Evolutionary conservation across 192 early-diverging fungal species (phyloP).

Genomic region (Oehlia diaphana): DNA sequence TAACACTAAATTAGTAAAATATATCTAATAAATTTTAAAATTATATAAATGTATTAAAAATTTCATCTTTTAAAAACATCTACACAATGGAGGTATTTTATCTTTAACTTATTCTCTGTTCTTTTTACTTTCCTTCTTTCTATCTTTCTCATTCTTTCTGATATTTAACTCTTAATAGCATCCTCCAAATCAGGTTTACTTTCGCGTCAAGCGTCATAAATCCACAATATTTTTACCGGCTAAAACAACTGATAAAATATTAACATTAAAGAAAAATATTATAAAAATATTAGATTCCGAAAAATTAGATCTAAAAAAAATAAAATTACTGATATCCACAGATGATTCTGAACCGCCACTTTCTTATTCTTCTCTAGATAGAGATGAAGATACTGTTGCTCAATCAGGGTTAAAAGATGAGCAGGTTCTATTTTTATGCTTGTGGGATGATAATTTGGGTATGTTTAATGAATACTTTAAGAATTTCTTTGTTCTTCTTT

Average conservation of each 20-base stretch:
- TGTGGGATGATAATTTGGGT: background rate
- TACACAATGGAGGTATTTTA: background rate
- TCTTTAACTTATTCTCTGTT: background rate
- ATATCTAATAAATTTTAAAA: too few species aligned
- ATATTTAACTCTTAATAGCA: background rate
- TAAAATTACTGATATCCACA: background rate
- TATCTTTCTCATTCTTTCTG: background rate
- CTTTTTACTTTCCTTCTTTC: too few species aligned
- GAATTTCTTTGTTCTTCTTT: too few species aligned
- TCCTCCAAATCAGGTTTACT: background rate
- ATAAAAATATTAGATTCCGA: conserved; percentile 2
- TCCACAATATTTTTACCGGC: background rate
- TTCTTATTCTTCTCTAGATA: conserved; percentile 1
- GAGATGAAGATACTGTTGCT: background rate
- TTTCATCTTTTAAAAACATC: too few species aligned
- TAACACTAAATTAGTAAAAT: too few species aligned
- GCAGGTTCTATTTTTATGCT: background rate
- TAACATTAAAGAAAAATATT: conserved; percentile 1
- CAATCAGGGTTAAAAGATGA: background rate
- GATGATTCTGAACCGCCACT: background rate
- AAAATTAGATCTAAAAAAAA: background rate
- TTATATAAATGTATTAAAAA: too few species aligned
- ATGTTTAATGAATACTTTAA: background rate
- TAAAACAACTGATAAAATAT: background rate
- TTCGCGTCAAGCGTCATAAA: conserved; percentile 3